Percentiles rank a stretch among this genome's conserved stretches.
phyloP scores from a whole-genome alignment of 2,329 filamentous ascomycete species.

The Colletotrichum nymphaeae region DNA sequence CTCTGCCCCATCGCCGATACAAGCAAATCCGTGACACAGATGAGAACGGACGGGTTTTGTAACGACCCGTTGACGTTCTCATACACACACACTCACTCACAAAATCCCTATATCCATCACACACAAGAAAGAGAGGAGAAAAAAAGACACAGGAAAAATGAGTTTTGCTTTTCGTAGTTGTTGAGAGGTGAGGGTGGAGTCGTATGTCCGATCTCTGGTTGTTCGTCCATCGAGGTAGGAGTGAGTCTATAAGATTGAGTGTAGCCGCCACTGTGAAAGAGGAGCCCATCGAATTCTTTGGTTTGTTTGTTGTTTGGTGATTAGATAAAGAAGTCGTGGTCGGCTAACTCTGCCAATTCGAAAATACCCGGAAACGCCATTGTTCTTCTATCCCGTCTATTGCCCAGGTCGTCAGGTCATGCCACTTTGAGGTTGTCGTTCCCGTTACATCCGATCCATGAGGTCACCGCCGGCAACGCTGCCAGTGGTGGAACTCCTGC shows the following conservation, averaged over 20 bases:
- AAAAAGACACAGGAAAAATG: constrained; percentile 2
- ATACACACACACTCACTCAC: constrained; percentile 4
- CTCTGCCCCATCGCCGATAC: constrained; percentile 1
- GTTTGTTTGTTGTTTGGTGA: constrained; percentile 6
- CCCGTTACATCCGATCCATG: constrained; percentile 62
- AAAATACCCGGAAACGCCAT: constrained; percentile 46
- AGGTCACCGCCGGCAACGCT: constrained; percentile 81
- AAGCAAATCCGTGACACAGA: constrained; percentile 17
- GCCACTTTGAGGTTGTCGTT: constrained; percentile 38
- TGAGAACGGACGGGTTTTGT: constrained; percentile 2
- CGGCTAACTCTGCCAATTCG: constrained; percentile 20
- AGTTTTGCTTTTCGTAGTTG: constrained; percentile 26
- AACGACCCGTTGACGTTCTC: constrained; percentile 2
- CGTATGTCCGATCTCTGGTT: constrained; percentile 29
- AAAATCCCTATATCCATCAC: background rate
- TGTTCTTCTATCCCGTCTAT: constrained; percentile 53
- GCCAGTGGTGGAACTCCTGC: constrained; percentile 80
- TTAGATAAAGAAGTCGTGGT: constrained; percentile 32
- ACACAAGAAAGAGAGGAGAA: background rate
- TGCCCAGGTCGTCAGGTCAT: constrained; percentile 53
- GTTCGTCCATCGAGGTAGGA: constrained; percentile 21
- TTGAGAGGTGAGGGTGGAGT: constrained; percentile 18
- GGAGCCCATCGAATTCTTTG: constrained; percentile 20
- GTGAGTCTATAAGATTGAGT: constrained; percentile 25
- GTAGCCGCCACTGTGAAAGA: constrained; percentile 11